These are phyloP conservation scores for Candida ponderosae DNA, from an alignment of 805 yeast genomes.

Conservation along the genomic window DNA sequence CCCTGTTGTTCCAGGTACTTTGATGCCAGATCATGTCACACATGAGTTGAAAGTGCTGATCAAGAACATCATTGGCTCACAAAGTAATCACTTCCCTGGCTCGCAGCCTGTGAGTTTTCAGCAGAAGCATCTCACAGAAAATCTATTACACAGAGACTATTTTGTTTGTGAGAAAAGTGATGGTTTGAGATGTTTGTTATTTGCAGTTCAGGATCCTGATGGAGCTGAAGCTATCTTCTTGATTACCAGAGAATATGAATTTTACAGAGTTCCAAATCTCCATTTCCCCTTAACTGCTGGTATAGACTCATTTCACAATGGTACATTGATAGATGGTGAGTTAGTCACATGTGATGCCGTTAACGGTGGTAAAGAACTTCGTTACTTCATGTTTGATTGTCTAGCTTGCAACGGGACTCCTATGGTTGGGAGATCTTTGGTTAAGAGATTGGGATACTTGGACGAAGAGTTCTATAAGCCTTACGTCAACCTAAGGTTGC, in stretches of 20 bases:
- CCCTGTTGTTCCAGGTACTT: slow-evolving; percentile 82
- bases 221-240: slow-evolving; percentile 85
- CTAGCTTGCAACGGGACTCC: slow-evolving; percentile 72
- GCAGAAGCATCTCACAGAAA: slow-evolving; percentile 56
- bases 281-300: slow-evolving; percentile 66
- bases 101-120: slow-evolving; percentile 94
- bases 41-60: slow-evolving; percentile 62
- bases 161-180: slow-evolving; percentile 95
- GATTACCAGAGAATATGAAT: slow-evolving; percentile 85
- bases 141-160: slow-evolving; percentile 65
- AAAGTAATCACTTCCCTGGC: slow-evolving; percentile 67
- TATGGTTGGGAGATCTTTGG: slow-evolving; percentile 62
- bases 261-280: slow-evolving; percentile 70
- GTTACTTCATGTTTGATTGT: slow-evolving; percentile 88
- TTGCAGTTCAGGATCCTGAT: slow-evolving; percentile 54
- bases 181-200: slow-evolving; percentile 80
- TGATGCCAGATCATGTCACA: slow-evolving; percentile 65
- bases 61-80: slow-evolving; percentile 25
- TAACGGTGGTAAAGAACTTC: slow-evolving; percentile 52
- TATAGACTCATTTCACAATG: slow-evolving; percentile 63
- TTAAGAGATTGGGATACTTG: slow-evolving; percentile 81
- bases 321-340: slow-evolving; percentile 92
- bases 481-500: slow-evolving; percentile 58
- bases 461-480: slow-evolving; percentile 79
- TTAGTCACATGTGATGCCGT: slow-evolving; percentile 65